Evolutionary conservation across 352 stramenopile species (phyloP), one percentile per base, ranked within the genome.

Genomic region (Globisporangium barbulae): DNA sequence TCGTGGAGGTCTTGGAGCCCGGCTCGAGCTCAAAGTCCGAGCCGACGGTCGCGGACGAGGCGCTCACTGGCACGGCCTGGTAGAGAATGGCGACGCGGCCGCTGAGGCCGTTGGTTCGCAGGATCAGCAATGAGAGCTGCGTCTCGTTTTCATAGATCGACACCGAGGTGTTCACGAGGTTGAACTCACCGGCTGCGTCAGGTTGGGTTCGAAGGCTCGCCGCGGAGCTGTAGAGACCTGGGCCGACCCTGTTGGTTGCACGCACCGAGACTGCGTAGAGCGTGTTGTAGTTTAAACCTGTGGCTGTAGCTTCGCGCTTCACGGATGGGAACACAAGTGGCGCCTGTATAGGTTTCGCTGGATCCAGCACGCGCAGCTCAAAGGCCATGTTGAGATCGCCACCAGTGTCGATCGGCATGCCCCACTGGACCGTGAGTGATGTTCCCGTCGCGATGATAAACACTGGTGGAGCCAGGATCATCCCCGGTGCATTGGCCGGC

Each of bases 151-250:
- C 81, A 0, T 73, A 25, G 5, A 90, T 72, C 1, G 59, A 64
- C 2, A 70, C 49, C 0, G 35, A 64, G 0, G 69, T 39, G 28
- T 61, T 59, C 9, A 58, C 61, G 45, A 91, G 75, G 41, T 61
- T 80, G 54, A 91, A 87, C 25, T 75, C 70, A 0, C 83, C 83
- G n/a, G 80, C 74, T 12, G 76, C 56, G 21, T 88, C 80, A 2
- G 79, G 77, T 10, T 79, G 65, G 0, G 83, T 91, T 8, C n/a
- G 67, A 1, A 55, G 52, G 1, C 13, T 59, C 9, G 69, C 19
- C 15, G 54, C 17, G 1, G 71, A 68, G 41, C 79, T 80, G 75
- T 76, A 90, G 2, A 0, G 22, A 5, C 82, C 71, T 0, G 60
- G 54, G 1, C 75, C 73, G 10, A 54, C 69, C 1, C 25, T 62